Evolutionary conservation across 352 stramenopile species (phyloP), one percentile per base, ranked within the genome.

Genomic region (Thalassiosira oceanica): DNA sequence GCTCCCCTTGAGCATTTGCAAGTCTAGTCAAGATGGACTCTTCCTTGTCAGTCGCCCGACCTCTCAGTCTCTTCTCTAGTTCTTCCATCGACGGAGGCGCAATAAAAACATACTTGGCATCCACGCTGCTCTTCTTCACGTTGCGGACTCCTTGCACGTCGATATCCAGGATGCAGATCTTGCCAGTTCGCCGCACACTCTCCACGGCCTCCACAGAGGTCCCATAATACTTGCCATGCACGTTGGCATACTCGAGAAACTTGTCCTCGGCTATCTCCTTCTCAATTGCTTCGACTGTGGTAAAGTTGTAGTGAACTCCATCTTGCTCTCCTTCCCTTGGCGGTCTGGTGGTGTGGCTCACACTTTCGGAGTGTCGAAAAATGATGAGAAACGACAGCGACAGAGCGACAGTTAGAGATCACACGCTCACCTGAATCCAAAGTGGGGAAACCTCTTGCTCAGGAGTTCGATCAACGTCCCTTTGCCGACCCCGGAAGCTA

Each of bases 261-360:
- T 99, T 99, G 41, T 94, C 80, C 16, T 92, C 92, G 16, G 87
- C 84, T 67, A 99, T 97, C 65, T 95, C 89, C 51, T 92, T 64
- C 52, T 96, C 64, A 55, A 98, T 94, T 15, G 90, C 70, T 28
- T 94, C 89, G 57, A 93, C 92, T 8, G 84, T 91, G 56, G 73
- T 48, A 69, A 99, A 99, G 74, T 98, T 89, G 85, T 99, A 99
- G 50, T 98, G 91, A 10, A 97, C 87, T 36, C 96, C 96, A 80
- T 99, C 74, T 13, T 90, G 79, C 80, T 99, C 96, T 21, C 95
- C 92, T n/a, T 85, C 58, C 20, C 96, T 90, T 11, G 96, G 95
- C 16, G 74, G 78, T 28, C 96, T 88, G 21, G 96, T 99, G 42
- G 96, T 99, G 83, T 99, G 95, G 66, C 93, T 97, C 52, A 98